A percentile compares a stretch with the other conserved stretches of the same genome.
Evolutionary conservation across 148 eudicot species (phyloP).

Genomic region (Vaccinium vitisidaea): DNA sequence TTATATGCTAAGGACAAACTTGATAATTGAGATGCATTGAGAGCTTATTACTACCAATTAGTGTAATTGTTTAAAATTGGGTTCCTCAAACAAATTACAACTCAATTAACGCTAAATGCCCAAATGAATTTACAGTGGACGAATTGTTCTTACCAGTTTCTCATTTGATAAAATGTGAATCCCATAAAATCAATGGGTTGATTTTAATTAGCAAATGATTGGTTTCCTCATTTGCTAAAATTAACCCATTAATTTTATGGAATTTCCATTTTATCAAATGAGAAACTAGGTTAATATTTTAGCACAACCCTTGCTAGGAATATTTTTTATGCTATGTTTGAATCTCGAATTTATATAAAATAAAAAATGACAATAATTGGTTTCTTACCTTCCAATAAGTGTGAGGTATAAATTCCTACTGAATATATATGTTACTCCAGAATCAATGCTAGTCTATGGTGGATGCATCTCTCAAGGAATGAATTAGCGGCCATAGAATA

Average conservation of each 20-base stretch:
- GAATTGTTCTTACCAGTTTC: background rate
- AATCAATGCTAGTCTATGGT: background rate
- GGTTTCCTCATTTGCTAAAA: no score
- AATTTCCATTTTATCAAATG: no score
- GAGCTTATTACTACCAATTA: background rate
- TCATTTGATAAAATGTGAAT: no score
- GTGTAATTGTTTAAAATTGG: no score
- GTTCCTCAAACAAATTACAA: background rate
- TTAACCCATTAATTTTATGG: no score
- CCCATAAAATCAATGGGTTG: no score
- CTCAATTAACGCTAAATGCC: background rate
- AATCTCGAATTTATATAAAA: background rate
- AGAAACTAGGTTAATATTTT: background rate
- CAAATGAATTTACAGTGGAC: background rate
- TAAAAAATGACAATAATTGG: background rate
- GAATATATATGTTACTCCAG: background rate
- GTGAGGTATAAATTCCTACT: background rate
- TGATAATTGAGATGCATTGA: background rate
- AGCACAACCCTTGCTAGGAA: background rate
- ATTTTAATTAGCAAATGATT: no score
- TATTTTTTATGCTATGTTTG: background rate
- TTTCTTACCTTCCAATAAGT: background rate
- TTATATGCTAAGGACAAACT: background rate
- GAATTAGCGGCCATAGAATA: background rate
- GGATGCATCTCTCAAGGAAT: background rate